These are phyloP conservation scores for Pisolithus sp. DNA, from an alignment of 768 basidiomycete species.

Conservation along the genomic window DNA sequence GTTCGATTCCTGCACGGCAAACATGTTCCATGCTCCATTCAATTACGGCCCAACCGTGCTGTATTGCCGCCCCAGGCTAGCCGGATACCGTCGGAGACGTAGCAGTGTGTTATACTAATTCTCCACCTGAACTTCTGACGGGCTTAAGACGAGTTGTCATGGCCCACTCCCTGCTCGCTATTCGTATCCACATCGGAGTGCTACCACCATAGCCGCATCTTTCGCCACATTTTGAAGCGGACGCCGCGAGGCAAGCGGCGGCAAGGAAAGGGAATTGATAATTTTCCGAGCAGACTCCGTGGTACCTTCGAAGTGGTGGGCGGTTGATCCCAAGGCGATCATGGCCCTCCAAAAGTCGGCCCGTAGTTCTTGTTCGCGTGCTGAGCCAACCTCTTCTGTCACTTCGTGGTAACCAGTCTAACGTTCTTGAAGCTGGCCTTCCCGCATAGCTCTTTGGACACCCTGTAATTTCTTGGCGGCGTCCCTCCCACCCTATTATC, in stretches of 20 bases:
- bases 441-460: slow-evolving; percentile 23
- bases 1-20: too few relatives aligned
- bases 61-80: too few relatives aligned
- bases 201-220: too few relatives aligned
- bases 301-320: slow-evolving; percentile 17
- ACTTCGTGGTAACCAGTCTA: slow-evolving; percentile 28
- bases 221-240: neutral
- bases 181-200: too few relatives aligned
- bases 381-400: slow-evolving; percentile 8
- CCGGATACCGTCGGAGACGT: too few relatives aligned
- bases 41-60: too few relatives aligned
- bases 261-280: slow-evolving; percentile 9
- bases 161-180: too few relatives aligned
- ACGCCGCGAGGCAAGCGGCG: neutral
- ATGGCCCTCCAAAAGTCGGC: slow-evolving; percentile 24
- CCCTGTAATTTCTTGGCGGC: slow-evolving; percentile 22
- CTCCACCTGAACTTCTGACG: too few relatives aligned
- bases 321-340: slow-evolving; percentile 21
- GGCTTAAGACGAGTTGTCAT: too few relatives aligned
- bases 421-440: slow-evolving; percentile 23
- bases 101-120: too few relatives aligned
- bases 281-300: slow-evolving; percentile 24
- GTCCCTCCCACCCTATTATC: slow-evolving; percentile 20
- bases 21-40: too few relatives aligned
- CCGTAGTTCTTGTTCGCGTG: slow-evolving; percentile 25